phyloP scores from a whole-genome alignment of 306 rosid species.

The Acacia crassicarpa region DNA sequence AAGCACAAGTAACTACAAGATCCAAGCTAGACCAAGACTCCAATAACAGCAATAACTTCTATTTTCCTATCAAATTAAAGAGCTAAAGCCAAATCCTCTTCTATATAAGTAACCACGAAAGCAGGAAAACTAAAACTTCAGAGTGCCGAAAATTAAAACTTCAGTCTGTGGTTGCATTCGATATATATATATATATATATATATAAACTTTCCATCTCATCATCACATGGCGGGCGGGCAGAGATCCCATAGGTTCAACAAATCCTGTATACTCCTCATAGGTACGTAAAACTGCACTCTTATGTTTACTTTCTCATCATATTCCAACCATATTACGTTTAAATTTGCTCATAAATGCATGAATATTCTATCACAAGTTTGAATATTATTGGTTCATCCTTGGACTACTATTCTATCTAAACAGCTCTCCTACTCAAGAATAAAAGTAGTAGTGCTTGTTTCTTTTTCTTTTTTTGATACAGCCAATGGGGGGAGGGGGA shows the following conservation, averaged over 20 bases:
- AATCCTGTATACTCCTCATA: constrained; percentile 85
- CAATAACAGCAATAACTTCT: constrained; percentile 10
- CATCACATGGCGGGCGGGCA: constrained; percentile 59
- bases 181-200: too few species aligned
- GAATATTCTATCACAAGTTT: neutral
- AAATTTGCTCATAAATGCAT: neutral
- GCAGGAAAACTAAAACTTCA: neutral
- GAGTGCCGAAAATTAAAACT: constrained; percentile 6
- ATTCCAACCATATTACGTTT: neutral
- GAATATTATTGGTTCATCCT: neutral
- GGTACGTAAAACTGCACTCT: constrained; percentile 41
- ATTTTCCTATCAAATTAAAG: constrained; percentile 38
- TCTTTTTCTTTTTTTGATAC: neutral
- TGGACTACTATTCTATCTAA: neutral
- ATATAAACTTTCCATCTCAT: neutral
- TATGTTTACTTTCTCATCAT: neutral
- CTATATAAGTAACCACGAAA: constrained; percentile 23
- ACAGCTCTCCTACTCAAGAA: too few species aligned
- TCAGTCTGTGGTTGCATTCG: neutral
- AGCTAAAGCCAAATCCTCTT: constrained; percentile 29
- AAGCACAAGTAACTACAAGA: neutral
- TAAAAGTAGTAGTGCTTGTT: too few species aligned
- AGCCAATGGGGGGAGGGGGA: too few species aligned
- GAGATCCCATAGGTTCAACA: constrained; percentile 45
- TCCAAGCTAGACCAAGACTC: neutral